Evolutionary conservation across 2,329 filamentous ascomycete genomes (phyloP).

Genomic region (Hymenoscyphus fructigenus): DNA sequence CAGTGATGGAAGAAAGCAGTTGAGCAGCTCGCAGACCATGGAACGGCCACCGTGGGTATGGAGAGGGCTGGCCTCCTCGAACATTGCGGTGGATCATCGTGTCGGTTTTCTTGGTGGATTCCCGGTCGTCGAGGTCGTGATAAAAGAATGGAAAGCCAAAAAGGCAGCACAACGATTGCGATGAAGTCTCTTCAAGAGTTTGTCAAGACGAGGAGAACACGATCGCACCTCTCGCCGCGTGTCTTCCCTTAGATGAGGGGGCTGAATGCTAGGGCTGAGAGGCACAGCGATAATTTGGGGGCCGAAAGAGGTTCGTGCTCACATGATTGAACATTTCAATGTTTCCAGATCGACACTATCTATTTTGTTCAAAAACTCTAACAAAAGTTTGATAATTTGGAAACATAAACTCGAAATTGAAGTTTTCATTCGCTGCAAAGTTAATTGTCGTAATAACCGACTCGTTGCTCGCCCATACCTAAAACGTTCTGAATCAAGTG

Average conservation of each 20-base stretch:
- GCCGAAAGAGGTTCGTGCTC: not conserved
- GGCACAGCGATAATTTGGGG: not conserved
- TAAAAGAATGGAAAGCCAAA: not conserved
- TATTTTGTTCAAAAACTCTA: not conserved
- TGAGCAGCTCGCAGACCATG: slow-evolving; percentile 31
- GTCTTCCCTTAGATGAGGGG: not conserved
- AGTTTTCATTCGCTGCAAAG: not conserved
- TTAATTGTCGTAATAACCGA: no score
- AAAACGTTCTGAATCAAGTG: no score
- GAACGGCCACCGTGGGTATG: slow-evolving; percentile 32
- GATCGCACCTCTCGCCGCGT: not conserved
- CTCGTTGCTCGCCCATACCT: no score
- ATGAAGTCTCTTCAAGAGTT: not conserved
- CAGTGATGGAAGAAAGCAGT: slow-evolving; percentile 26
- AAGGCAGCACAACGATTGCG: not conserved
- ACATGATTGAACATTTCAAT: not conserved
- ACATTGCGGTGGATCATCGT: slow-evolving; percentile 30
- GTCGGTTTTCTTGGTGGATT: not conserved
- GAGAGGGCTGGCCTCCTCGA: slow-evolving; percentile 32
- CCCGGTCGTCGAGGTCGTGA: not conserved
- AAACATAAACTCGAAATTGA: not conserved
- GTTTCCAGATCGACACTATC: not conserved
- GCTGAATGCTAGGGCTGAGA: not conserved
- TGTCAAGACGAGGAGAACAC: not conserved
- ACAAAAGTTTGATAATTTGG: not conserved